Evolutionary conservation across 1,284 basidiomycete species (phyloP).

Genomic region (Leccinum griseonigrum): DNA sequence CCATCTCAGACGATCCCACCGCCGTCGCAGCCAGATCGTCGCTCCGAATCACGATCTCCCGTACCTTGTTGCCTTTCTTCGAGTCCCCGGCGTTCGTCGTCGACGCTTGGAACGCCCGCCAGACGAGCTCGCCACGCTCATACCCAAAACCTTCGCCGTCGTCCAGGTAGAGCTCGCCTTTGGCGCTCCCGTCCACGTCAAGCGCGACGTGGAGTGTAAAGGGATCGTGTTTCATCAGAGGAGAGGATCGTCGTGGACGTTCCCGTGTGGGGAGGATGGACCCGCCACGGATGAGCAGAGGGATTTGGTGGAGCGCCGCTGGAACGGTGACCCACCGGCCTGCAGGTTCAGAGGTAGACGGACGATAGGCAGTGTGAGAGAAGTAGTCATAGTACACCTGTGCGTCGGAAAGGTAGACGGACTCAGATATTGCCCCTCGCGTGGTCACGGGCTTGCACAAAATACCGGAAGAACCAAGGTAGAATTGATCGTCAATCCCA

Average conservation of each 20-base stretch:
- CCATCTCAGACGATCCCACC: conserved; percentile 42
- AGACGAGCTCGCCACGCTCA: conserved; percentile 78
- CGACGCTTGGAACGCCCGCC: conserved; percentile 71
- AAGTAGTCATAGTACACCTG: conserved; percentile 98
- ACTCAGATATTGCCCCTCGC: conserved; percentile 67
- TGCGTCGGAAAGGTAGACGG: conserved; percentile 87
- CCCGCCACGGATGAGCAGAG: conserved; percentile 90
- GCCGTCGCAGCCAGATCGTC: conserved; percentile 47
- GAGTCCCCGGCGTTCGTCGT: conserved; percentile 24
- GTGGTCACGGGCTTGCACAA: conserved; percentile 90
- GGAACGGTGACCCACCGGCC: conserved; percentile 60
- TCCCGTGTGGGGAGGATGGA: conserved; percentile 87
- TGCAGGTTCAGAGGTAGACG: conserved; percentile 4
- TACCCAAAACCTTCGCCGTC: conserved; percentile 89
- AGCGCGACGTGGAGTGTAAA: conserved; percentile 90
- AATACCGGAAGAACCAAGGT: conserved; percentile 84
- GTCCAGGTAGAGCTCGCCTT: conserved; percentile 91
- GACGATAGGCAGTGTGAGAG: conserved; percentile 39
- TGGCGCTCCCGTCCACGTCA: conserved; percentile 61
- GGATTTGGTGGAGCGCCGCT: conserved; percentile 78
- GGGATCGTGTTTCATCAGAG: conserved; percentile 89
- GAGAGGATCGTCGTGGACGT: conserved; percentile 82
- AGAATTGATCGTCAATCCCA: conserved; percentile 92
- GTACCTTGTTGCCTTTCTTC: conserved; percentile 14
- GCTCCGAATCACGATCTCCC: conserved; percentile 52